Evolutionary conservation across 169 alveolate genomes (phyloP), one percentile per base, ranked within the genome.

Genomic region (Cryptosporidium ubiquitum): DNA sequence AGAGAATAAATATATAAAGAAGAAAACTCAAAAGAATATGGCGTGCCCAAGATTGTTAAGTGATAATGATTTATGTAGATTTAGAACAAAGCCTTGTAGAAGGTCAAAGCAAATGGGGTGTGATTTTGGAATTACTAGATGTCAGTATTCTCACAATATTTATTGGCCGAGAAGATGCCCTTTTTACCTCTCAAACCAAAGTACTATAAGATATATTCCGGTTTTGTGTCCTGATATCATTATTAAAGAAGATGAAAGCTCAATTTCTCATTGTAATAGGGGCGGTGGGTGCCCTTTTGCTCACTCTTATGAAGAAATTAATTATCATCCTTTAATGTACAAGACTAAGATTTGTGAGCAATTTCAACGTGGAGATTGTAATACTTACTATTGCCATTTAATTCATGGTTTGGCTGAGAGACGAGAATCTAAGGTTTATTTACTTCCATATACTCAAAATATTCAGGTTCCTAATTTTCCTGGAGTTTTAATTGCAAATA

Each of bases 241-340:
- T 39, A 84, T 94, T 69, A 73, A 92, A 75, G 71, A 92, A 47
- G 94, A 95, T 89, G 97, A 96, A 40, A 75, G 91, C 84, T 85
- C 95, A 55, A 84, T 84, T 52, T 92, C 96, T 40, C 91, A 94
- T 33, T 95, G 98, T 69, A 94, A 93, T 12, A 85, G 97, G 37
- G 97, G 97, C 2, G 95, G 94, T 58, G 94, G 92, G 70, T 96
- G 98, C 68, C 96, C 96, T 58, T 96, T 96, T 74, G 97, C 98
- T 1, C 98, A 96, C 84, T 94, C 97, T 40, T 85, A 93, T 61
- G 98, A 96, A 57, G 98, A 96, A 93, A 95, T 95, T 29, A 86
- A 93, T 51, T 96, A 96, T 74, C 98, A 96, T 70, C 98, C 98
- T 0, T 92, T 96, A 68, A 93, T 94, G 57, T 96, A 95, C 86